Conservation (phyloP, 2,329 filamentous ascomycete species). For the Botrytis galanthina region DNA sequence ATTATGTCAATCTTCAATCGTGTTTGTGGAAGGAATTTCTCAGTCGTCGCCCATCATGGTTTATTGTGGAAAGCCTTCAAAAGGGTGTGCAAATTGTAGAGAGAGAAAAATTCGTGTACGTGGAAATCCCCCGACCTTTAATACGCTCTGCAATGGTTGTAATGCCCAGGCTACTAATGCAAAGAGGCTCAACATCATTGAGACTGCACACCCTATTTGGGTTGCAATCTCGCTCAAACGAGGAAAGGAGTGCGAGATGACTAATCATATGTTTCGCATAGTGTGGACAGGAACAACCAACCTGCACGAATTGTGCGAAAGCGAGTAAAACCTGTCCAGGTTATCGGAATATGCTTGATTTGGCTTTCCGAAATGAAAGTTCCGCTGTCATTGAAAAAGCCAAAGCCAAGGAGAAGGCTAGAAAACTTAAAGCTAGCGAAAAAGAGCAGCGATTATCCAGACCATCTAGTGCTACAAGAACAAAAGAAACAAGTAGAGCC, state of each 20-base stretch:
- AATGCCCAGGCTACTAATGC: not conserved
- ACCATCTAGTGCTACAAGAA: not conserved
- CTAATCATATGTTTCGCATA: conserved; percentile 30
- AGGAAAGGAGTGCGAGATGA: conserved; percentile 10
- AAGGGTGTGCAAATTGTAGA: conserved; percentile 18
- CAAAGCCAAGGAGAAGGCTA: conserved; percentile 29
- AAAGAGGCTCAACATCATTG: not conserved
- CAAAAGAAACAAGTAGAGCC: not conserved
- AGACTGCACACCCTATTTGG: not conserved
- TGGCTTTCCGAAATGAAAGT: conserved; percentile 58
- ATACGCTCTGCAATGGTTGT: not conserved
- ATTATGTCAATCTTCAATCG: not conserved
- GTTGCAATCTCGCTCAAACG: conserved; percentile 10
- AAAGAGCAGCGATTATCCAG: conserved; percentile 21
- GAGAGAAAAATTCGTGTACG: conserved; percentile 10
- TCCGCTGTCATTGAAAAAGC: conserved; percentile 54
- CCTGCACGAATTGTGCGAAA: conserved; percentile 54
- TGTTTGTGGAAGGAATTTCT: not conserved
- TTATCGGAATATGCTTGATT: conserved; percentile 54
- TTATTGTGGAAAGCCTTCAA: conserved; percentile 22
- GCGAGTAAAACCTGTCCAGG: conserved; percentile 51
- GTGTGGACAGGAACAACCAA: conserved; percentile 52
- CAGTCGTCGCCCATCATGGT: conserved; percentile 14
- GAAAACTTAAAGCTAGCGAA: conserved; percentile 27
- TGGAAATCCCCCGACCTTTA: not conserved